These are phyloP conservation scores for Syzygium syzygioides DNA, from an alignment of 441 rosid species.

Conservation along the genomic window DNA sequence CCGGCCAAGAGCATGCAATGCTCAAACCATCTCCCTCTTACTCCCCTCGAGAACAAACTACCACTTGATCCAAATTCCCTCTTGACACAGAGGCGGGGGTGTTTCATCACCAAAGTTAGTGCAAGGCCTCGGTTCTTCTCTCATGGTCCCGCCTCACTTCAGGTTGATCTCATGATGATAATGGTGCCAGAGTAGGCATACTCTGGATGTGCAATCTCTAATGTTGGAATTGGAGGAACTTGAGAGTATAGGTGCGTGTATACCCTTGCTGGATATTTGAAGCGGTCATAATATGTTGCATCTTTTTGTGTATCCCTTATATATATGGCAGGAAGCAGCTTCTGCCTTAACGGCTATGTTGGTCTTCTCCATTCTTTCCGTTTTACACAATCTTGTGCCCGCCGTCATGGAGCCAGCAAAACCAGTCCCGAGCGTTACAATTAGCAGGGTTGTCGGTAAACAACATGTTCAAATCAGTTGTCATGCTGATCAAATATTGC, in stretches of 20 bases:
- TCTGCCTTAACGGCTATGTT: background rate
- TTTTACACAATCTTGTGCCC: background rate
- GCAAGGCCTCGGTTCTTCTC: conserved; percentile 49
- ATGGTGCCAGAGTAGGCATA: background rate
- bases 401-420: background rate
- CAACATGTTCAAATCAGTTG: background rate
- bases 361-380: background rate
- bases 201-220: background rate
- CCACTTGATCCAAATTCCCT: conserved; percentile 27
- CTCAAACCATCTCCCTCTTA: conserved; percentile 22
- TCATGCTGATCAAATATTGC: background rate
- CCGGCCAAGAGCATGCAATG: conserved; percentile 24
- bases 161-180: background rate
- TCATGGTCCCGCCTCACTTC: conserved; percentile 36
- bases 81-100: conserved; percentile 28
- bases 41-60: conserved; percentile 50
- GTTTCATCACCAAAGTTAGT: conserved; percentile 28
- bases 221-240: background rate
- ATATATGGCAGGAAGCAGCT: background rate
- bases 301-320: background rate
- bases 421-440: background rate
- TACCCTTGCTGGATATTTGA: background rate
- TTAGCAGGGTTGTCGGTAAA: background rate
- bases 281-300: background rate
- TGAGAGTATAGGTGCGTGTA: background rate